Base-by-base conservation (phyloP, 768 basidiomycete species). In the Lactarius hengduanensis region DNA sequence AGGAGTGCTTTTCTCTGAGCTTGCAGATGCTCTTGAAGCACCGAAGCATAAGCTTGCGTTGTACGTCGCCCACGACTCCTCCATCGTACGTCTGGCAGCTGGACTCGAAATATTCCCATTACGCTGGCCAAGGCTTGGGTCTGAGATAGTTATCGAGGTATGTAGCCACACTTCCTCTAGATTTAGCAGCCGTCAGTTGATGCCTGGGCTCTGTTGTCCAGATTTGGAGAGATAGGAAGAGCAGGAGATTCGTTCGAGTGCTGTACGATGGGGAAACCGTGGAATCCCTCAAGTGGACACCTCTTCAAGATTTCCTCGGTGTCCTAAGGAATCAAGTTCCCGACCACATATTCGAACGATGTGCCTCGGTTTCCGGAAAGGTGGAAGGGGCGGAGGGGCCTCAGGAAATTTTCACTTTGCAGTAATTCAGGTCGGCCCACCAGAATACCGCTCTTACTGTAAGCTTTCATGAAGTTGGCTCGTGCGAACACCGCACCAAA, bases 51-150 rank as follows among this genome's bases (percentile, higher is more conserved):
- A 78, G 57, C 59, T 79, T 26, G 74, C 73, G 43, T 74, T 81
- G 61, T 81, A 79, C 36, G 77, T 82, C 10, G 82, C 80, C 8
- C 82, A 83, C 61, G 81, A 82, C 62, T 77, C 77, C 7, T 77
- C 80, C 2, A 78, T 83, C 75, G 75, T 76, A 59, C 72, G 76
- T 10, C 70, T 77, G 9, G 74, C 75, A 2, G 73, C 77, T 13
- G 77, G 77, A 9, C 75, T 83, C 13, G 79, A 78, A 5, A 72
- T 68, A 40, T 68, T 69, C 16, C 70, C 71, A 0, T 65, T 81
- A 57, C 77, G 76, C 53, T 82, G 82, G 82, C 82, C 81, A 0
- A 80, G 80, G 1, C 74, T 81, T 66, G 80, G 81, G 4, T 80
- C 77, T 30, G 81, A 81, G 69, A 76, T 81, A 16, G 64, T 78